Evolutionary conservation across 192 early-diverging fungal genomes (phyloP).

Genomic region (Bifiguratus adelaidae): DNA sequence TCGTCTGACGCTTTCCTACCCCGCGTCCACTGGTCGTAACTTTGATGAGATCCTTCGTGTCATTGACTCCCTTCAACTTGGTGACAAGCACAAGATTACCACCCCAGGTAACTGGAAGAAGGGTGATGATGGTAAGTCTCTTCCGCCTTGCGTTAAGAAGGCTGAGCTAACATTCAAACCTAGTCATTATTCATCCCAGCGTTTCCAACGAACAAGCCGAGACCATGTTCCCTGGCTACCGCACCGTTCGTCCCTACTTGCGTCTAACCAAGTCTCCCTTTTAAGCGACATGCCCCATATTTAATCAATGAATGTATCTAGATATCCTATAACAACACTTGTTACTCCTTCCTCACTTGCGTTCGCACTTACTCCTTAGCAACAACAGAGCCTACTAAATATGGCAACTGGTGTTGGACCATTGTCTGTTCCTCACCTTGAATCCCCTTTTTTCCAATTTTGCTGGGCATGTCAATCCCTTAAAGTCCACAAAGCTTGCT

Average conservation of each 20-base stretch:
- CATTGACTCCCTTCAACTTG: constrained; percentile 88
- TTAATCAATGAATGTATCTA: too few species aligned
- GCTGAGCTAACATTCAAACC: too few species aligned
- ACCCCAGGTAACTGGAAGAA: constrained; percentile 93
- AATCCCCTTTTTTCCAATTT: too few species aligned
- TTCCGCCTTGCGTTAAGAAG: constrained; percentile 19
- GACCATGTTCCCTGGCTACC: constrained; percentile 73
- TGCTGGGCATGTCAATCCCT: too few species aligned
- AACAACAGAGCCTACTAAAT: too few species aligned
- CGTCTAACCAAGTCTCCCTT: constrained; percentile 48
- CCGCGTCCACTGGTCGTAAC: constrained; percentile 87
- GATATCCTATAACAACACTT: too few species aligned
- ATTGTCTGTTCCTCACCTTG: too few species aligned
- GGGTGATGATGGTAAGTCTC: constrained; percentile 10
- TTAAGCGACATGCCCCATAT: too few species aligned
- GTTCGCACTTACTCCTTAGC: too few species aligned
- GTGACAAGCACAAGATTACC: constrained; percentile 79
- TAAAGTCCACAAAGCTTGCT: too few species aligned
- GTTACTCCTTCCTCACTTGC: too few species aligned
- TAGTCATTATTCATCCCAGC: constrained; percentile 88
- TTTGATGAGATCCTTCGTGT: constrained; percentile 94
- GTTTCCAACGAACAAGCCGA: constrained; percentile 78
- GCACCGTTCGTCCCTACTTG: constrained; percentile 77
- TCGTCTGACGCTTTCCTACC: constrained; percentile 85
- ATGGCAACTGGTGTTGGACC: too few species aligned